These are phyloP conservation scores for Pseudocercospora cruenta DNA, from an alignment of 2,329 filamentous ascomycete species.

Conservation along the genomic window DNA sequence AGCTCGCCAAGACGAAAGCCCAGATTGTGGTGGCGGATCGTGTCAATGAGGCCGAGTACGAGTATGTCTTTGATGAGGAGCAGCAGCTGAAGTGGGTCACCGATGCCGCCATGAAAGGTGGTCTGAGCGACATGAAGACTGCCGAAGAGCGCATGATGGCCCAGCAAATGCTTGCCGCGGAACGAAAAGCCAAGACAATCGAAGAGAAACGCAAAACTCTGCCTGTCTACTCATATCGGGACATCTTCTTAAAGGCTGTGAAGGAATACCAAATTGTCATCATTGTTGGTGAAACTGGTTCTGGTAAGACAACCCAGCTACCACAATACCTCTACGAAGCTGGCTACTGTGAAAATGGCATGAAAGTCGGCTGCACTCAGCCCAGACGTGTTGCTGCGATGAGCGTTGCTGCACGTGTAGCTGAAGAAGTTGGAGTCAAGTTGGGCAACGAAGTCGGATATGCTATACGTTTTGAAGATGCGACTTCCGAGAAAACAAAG, in stretches of 20 bases:
- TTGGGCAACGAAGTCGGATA: constrained; percentile 93
- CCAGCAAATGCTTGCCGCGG: constrained; percentile 82
- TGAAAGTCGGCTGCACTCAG: constrained; percentile 91
- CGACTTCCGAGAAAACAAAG: constrained; percentile 85
- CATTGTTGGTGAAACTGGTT: constrained; percentile 92
- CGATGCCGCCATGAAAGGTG: constrained; percentile 72
- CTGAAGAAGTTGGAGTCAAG: constrained; percentile 89
- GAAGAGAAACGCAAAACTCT: constrained; percentile 89
- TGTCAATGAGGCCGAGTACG: constrained; percentile 80
- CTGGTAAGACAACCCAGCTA: constrained; percentile 92
- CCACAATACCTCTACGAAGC: constrained; percentile 93
- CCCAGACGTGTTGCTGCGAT: constrained; percentile 94
- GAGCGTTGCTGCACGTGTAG: constrained; percentile 94
- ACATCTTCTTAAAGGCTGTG: constrained; percentile 85
- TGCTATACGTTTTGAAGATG: constrained; percentile 91
- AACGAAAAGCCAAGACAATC: constrained; percentile 84
- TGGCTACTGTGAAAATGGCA: constrained; percentile 79
- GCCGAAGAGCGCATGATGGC: constrained; percentile 79
- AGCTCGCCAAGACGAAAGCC: constrained; percentile 82
- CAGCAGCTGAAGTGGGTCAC: constrained; percentile 85
- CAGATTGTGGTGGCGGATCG: constrained; percentile 77
- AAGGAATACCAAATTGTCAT: constrained; percentile 84
- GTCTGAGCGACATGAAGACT: constrained; percentile 67
- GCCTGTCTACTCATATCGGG: constrained; percentile 85
- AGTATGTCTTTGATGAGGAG: constrained; percentile 88